Evolutionary conservation across 306 rosid genomes (phyloP).

Genomic region (Quercus alba): DNA sequence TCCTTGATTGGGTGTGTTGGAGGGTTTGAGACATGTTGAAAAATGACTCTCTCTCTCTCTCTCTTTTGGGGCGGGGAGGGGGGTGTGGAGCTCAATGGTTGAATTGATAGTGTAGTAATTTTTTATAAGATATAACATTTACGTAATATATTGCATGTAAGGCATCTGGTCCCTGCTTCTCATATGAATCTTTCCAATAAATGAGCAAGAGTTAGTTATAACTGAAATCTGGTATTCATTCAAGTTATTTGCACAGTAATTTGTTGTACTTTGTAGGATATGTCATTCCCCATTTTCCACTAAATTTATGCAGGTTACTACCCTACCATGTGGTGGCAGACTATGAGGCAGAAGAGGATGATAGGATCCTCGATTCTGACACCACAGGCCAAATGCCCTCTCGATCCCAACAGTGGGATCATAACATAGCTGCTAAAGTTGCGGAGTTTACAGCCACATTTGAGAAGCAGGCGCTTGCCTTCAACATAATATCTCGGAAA

Average conservation of each 20-base stretch:
- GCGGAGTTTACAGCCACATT: constrained; percentile 90
- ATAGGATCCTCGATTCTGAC: constrained; percentile 93
- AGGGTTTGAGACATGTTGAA: background rate
- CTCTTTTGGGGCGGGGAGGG: too few species aligned
- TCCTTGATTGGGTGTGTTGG: background rate
- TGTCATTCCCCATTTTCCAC: constrained; percentile 14
- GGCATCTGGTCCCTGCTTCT: background rate
- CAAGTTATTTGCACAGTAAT: background rate
- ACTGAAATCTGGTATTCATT: background rate
- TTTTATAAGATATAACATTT: too few species aligned
- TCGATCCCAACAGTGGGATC: constrained; percentile 98
- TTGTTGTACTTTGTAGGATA: background rate
- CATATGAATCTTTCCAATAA: background rate
- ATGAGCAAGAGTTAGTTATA: background rate
- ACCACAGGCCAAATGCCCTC: constrained; percentile 89
- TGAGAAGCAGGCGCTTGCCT: constrained; percentile 94
- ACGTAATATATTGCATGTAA: too few species aligned
- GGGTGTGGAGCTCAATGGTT: too few species aligned
- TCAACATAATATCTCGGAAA: constrained; percentile 83
- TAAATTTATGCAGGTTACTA: constrained; percentile 54
- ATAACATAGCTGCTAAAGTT: constrained; percentile 83
- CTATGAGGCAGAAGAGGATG: constrained; percentile 98
- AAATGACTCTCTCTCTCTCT: background rate
- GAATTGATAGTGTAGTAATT: too few species aligned
- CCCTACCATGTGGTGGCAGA: constrained; percentile 99